Conservation (phyloP, 441 rosid species). For the Bruguiera hainesii region DNA sequence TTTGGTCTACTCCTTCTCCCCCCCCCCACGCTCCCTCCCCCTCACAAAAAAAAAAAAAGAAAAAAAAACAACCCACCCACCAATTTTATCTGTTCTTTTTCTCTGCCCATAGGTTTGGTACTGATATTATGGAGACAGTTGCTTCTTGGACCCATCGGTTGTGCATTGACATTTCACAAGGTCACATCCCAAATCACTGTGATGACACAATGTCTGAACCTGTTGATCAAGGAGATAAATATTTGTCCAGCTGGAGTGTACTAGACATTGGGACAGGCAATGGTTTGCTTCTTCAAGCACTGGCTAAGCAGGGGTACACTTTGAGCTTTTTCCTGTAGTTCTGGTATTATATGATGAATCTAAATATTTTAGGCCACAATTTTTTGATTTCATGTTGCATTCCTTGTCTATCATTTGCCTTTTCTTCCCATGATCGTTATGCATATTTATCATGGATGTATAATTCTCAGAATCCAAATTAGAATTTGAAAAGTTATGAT, state of each 20-base stretch:
- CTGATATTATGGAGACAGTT: slow-evolving; percentile 82
- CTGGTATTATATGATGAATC: slow-evolving; percentile 15
- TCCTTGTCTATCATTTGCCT: no score
- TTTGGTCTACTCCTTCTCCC: neutral
- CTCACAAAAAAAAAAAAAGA: no score
- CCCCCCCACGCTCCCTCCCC: neutral
- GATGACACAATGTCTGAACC: slow-evolving; percentile 39
- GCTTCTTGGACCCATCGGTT: slow-evolving; percentile 81
- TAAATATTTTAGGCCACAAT: no score
- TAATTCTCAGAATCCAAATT: no score
- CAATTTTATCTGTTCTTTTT: slow-evolving; percentile 4
- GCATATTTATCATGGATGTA: no score
- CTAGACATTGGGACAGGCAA: slow-evolving; percentile 97
- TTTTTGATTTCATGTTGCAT: no score
- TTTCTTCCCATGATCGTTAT: no score
- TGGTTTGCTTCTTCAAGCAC: slow-evolving; percentile 92
- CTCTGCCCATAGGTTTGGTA: slow-evolving; percentile 61
- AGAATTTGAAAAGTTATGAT: no score
- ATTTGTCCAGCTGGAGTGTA: slow-evolving; percentile 74
- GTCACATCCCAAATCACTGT: slow-evolving; percentile 42
- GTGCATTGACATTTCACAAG: slow-evolving; percentile 60
- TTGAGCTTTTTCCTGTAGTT: slow-evolving; percentile 33
- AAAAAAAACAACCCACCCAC: no score
- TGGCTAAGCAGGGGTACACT: slow-evolving; percentile 86
- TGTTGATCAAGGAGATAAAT: slow-evolving; percentile 48